Base-by-base conservation (phyloP, 169 alveolate genomes). In the Cryptosporidium parvum region DNA sequence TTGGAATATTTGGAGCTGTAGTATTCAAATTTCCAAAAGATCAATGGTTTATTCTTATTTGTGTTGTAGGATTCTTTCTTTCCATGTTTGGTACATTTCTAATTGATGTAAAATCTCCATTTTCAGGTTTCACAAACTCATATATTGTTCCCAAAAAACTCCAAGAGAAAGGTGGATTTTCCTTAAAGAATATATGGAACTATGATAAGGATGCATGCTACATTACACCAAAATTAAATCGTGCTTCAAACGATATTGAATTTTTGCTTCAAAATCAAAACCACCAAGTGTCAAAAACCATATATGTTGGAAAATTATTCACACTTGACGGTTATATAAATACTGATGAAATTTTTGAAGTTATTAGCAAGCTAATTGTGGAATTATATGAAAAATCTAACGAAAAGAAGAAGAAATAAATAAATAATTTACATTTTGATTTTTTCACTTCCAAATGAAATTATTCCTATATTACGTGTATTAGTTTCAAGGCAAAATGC, bases 31-130 rank as follows among this genome's bases (percentile, higher is more conserved):
- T 80, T 23, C 89, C 89, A 2, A 56, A 39, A 62, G 67, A 62
- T 14, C 52, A 80, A 39, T 21, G 39, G 33, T 5, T 61, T 23
- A 80, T 80, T 37, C 75, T 80, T 16, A 14, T 62, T 37, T 80
- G 89, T 44, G 89, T 80, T 14, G 59, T 5, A 16, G 89, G 89
- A 21, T 80, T 80, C 65, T 80, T 80, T 51, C 37, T 39, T 23
- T n/a, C 68, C 6, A 80, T 80, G 89, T 23, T 59, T 23, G 75
- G 80, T 1, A 62, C 75, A 8, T 26, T 80, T 8, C 18, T 80
- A 5, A 69, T 80, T 42, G 89, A 80, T 5, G 12, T 16, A 10
- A 45, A 80, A 2, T 80, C 89, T 0, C 89, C 89, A 5, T 80
- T 59, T 37, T 52, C 80, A 12, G 89, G 89, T 8, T 53, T 44